These are phyloP conservation scores for Dioszegia aurantiaca DNA, from an alignment of 768 basidiomycete genomes.

Conservation along the genomic window DNA sequence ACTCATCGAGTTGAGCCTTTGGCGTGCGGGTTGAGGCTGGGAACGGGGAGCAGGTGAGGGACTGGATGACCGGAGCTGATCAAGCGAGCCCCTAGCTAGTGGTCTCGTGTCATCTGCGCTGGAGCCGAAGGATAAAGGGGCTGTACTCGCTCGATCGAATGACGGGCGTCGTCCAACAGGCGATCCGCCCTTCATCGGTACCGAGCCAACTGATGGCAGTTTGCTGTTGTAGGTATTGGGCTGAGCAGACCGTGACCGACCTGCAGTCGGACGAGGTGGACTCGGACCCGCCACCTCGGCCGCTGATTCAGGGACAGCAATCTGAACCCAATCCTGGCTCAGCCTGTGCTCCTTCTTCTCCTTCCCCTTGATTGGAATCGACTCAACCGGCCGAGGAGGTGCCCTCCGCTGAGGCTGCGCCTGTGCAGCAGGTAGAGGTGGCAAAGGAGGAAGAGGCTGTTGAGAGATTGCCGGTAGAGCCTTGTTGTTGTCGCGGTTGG, in stretches of 20 bases:
- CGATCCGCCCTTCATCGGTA: conserved; percentile 31
- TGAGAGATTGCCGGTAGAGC: conserved; percentile 19
- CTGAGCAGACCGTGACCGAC: background rate
- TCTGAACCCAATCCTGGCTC: conserved; percentile 41
- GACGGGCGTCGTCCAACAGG: conserved; percentile 24
- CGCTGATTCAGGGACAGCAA: conserved; percentile 10
- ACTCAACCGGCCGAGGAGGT: background rate
- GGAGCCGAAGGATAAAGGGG: conserved; percentile 23
- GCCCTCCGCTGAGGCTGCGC: conserved; percentile 7
- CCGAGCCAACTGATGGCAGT: conserved; percentile 21
- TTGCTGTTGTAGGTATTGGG: background rate
- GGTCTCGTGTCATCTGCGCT: conserved; percentile 4
- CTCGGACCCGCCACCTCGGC: conserved; percentile 11
- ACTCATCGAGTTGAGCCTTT: conserved; percentile 25
- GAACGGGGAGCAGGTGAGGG: conserved; percentile 21
- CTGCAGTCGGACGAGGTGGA: conserved; percentile 2
- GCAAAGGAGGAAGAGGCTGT: conserved; percentile 22
- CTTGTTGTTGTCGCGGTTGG: conserved; percentile 13
- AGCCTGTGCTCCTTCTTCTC: conserved; percentile 30
- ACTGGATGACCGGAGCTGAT: conserved; percentile 28
- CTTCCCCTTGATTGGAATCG: conserved; percentile 4
- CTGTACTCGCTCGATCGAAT: conserved; percentile 34
- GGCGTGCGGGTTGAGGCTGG: conserved; percentile 7
- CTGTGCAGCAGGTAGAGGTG: background rate
- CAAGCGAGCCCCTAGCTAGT: conserved; percentile 27